phyloP scores from a whole-genome alignment of 257 asterid genomes.

The Solanum dulcamara region DNA sequence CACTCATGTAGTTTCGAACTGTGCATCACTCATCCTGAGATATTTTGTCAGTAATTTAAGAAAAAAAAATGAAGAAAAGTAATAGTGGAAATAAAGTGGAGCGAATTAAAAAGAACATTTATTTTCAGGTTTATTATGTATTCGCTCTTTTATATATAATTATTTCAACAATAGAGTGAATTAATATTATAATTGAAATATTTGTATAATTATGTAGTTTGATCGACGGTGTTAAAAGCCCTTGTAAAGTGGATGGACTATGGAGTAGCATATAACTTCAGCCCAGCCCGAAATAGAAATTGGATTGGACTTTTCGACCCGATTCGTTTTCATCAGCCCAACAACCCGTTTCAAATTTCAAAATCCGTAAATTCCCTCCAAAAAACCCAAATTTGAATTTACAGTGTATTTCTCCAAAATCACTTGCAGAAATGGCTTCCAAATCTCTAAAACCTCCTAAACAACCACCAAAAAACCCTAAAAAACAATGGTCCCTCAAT shows the following conservation, averaged over 20 bases:
- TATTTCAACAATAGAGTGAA: too few relatives aligned
- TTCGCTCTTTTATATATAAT: neutral
- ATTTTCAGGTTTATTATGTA: neutral
- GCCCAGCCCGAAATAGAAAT: neutral
- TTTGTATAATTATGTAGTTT: too few relatives aligned
- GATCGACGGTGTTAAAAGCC: too few relatives aligned
- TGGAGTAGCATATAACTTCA: neutral
- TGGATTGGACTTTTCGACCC: neutral
- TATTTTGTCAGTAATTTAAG: neutral
- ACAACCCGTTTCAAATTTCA: neutral
- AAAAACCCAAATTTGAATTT: neutral
- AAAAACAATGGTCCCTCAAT: conserved; percentile 46
- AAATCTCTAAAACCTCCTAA: conserved; percentile 35
- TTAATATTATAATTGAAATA: too few relatives aligned
- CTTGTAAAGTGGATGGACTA: too few relatives aligned
- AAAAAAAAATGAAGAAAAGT: neutral
- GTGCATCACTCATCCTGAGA: neutral
- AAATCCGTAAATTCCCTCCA: neutral
- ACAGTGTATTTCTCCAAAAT: neutral
- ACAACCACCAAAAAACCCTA: conserved; percentile 8
- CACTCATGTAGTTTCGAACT: too few relatives aligned
- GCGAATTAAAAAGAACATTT: neutral
- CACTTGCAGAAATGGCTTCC: conserved; percentile 13
- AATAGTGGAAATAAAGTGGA: neutral
- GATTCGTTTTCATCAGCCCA: neutral